These are phyloP conservation scores for Talaromyces sp. DNA, from an alignment of 2,329 filamentous ascomycete species.

Conservation along the genomic window DNA sequence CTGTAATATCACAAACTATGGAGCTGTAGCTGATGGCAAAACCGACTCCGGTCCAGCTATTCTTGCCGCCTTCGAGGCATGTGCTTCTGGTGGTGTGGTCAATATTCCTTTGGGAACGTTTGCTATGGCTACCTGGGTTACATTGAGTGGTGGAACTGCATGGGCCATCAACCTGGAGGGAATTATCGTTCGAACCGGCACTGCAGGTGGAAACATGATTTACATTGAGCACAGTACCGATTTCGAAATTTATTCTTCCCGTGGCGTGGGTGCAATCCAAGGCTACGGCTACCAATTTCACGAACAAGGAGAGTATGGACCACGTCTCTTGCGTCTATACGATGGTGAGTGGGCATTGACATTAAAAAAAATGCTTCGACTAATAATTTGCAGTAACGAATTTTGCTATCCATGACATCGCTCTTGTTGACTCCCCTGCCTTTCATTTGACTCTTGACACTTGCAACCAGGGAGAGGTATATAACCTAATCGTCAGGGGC, in stretches of 20 bases:
- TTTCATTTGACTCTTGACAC: conserved; percentile 51
- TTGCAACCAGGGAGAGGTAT: conserved; percentile 51
- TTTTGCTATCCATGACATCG: conserved; percentile 50
- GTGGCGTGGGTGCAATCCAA: conserved; percentile 46
- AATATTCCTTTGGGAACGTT: conserved; percentile 49
- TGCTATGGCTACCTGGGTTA: conserved; percentile 48
- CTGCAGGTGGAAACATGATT: conserved; percentile 14
- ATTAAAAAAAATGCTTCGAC: background rate
- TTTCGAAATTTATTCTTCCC: conserved; percentile 50
- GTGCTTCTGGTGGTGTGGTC: conserved; percentile 50
- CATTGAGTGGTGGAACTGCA: conserved; percentile 43
- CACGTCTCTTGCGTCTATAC: conserved; percentile 47
- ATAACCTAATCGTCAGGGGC: conserved; percentile 55
- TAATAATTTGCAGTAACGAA: conserved; percentile 31
- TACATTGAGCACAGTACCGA: conserved; percentile 28
- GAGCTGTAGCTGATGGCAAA: conserved; percentile 47
- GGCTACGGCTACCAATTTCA: conserved; percentile 51
- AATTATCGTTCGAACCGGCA: conserved; percentile 10
- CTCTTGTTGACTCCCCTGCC: conserved; percentile 48
- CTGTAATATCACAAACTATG: conserved; percentile 52
- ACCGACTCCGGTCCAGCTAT: conserved; percentile 36
- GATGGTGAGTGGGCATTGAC: conserved; percentile 24
- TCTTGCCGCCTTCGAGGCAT: conserved; percentile 25
- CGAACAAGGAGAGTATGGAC: conserved; percentile 38
- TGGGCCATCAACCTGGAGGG: conserved; percentile 52